Evolutionary conservation across 2,329 filamentous ascomycete species (phyloP), one percentile per base, ranked within the genome.

Genomic region (Penicillium sumatraense): DNA sequence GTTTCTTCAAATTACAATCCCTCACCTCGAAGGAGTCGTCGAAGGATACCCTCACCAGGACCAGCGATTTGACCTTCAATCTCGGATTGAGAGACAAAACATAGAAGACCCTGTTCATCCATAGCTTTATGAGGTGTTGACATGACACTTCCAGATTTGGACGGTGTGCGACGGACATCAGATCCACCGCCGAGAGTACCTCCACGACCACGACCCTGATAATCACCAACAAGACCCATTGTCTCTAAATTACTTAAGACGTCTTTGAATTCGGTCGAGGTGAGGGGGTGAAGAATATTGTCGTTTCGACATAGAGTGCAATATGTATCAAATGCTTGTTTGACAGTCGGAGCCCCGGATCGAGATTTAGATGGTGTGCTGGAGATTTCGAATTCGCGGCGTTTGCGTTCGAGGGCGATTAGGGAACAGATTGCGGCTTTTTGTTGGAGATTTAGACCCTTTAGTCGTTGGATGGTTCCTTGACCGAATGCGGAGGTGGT

Each of bases 361-460:
- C 70, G 70, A 1, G 81, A 80, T 56, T 89, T 90, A 9, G 86
- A 86, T 0, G 88, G 87, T 1, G 88, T 80, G 41, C 63, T 67
- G 47, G 70, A 72, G 10, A 76, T 62, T 23, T 78, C 72, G n/a
- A 68, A 56, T 36, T 86, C 35, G 67, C 77, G 65, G 77, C 84
- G 53, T 59, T 86, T 86, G 65, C 89, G 90, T 72, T 97, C 93
- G n/a, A 95, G 85, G 2, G 91, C 91, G 35, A 93, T 83, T 13
- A 99, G 81, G 0, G 93, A 86, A 76, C 95, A 99, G 9, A 99
- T 82, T 0, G 93, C 92, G 3, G 93, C 95, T 73, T 96, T 98
- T 74, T 99, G 95, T 71, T 99, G 96, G 2, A 99, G 82, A 71
- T 98, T 99, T 53, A 99, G 84, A 4, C 88, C 87, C 72, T 90